Percentiles rank a stretch among this genome's conserved stretches.
phyloP scores from a whole-genome alignment of 352 stramenopile genomes.

The Plasmopara viticola region DNA sequence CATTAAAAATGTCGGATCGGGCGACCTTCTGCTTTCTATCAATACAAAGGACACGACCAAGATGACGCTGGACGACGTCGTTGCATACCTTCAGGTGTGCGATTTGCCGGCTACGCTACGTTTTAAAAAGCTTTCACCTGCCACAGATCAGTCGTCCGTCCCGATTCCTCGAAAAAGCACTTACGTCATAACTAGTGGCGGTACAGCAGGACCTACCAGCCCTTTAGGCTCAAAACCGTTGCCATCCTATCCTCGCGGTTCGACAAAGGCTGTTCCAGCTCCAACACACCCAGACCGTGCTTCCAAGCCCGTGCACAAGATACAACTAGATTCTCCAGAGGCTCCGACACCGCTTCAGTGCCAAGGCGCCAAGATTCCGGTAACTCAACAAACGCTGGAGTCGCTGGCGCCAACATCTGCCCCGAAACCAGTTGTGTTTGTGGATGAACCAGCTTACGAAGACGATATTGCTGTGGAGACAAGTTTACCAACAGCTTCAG shows the following conservation, averaged over 20 bases:
- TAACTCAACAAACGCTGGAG: slow-evolving; percentile 13
- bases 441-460: slow-evolving; percentile 12
- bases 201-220: slow-evolving; percentile 41
- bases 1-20: slow-evolving; percentile 83
- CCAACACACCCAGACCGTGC: slow-evolving; percentile 21
- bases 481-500: background rate
- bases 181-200: slow-evolving; percentile 57
- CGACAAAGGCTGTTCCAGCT: slow-evolving; percentile 16
- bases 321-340: slow-evolving; percentile 24
- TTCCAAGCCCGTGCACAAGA: slow-evolving; percentile 32
- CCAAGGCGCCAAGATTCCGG: slow-evolving; percentile 28
- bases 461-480: background rate
- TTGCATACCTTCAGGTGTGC: slow-evolving; percentile 76
- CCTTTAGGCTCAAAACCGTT: slow-evolving; percentile 46
- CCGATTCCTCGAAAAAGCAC: slow-evolving; percentile 50
- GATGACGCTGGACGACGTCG: slow-evolving; percentile 73
- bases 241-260: slow-evolving; percentile 23
- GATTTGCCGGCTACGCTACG: slow-evolving; percentile 77
- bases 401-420: slow-evolving; percentile 6
- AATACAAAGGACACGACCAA: slow-evolving; percentile 79
- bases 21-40: slow-evolving; percentile 76
- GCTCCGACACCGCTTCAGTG: slow-evolving; percentile 22
- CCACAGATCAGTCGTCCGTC: slow-evolving; percentile 33
- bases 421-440: slow-evolving; percentile 14
- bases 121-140: slow-evolving; percentile 79